Evolutionary conservation across 2,329 filamentous ascomycete genomes (phyloP), one percentile per base, ranked within the genome.

Genomic region (Trichoderma breve): DNA sequence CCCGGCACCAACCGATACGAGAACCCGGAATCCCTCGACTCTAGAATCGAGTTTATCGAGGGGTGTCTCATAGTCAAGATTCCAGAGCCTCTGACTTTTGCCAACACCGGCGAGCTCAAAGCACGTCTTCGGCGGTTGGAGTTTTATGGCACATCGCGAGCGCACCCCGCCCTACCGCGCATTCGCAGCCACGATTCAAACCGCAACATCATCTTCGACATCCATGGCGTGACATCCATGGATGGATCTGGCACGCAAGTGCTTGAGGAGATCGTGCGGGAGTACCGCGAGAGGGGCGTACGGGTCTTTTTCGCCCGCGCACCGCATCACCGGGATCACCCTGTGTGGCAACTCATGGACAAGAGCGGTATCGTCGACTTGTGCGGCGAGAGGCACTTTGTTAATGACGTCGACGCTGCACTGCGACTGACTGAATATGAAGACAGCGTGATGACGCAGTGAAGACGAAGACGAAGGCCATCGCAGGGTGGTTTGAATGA

Each of bases 41-140:
- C 92, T 58, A 86, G 88, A 32, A 86, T 98, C 3, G 95, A 98
- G 80, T 95, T 97, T 77, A 88, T 98, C 68, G 95, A 98, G 75
- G 93, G 95, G 18, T 97, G 93, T 73, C 85, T 99, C 11, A 97
- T 99, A 73, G 94, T 98, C 77, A 98, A 98, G 85, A 98, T 99
- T 70, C 95, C 96, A 0, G 96, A 99, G 79, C 96, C 96, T 0
- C 85, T 99, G 65, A 98, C 95, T 0, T 99, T 99, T 80, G 95
- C 95, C 78, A 99, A 99, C 80, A 98, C 96, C 0, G 96, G 95
- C 61, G 93, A 96, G 76, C 85, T 99, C 58, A 97, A 97, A 81
- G 92, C 91, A 67, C 88, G 96, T 4, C 86, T 99, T 12, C 87
- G 92, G 6, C 86, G 96, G 7, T 86, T 99, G 1, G 96, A 98